These are phyloP conservation scores for Domatiomyces globalis DNA, from an alignment of 2,329 filamentous ascomycete genomes.

Conservation along the genomic window DNA sequence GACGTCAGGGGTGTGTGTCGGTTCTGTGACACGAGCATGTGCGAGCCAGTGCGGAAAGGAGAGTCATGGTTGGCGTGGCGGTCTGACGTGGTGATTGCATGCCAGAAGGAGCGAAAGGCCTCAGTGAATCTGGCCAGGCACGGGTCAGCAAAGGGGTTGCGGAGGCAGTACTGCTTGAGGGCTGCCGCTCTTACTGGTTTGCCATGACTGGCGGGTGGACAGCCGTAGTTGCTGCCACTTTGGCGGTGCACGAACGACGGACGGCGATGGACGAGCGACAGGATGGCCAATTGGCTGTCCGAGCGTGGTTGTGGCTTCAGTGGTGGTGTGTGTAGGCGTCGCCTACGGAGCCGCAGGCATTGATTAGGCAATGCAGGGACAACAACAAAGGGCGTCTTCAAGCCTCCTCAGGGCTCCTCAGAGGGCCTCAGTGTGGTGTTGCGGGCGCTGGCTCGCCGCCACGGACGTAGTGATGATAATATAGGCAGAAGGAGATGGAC, in stretches of 20 bases:
- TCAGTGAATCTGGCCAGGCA: constrained; percentile 12
- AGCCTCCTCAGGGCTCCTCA: background rate
- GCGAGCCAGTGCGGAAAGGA: constrained; percentile 77
- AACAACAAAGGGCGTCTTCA: background rate
- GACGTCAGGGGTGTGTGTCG: constrained; percentile 72
- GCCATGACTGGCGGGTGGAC: constrained; percentile 15
- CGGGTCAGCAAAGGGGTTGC: constrained; percentile 1
- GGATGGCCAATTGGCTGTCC: background rate
- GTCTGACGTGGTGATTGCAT: constrained; percentile 65
- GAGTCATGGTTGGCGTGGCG: constrained; percentile 89
- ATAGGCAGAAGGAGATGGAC: background rate
- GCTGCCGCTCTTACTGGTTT: constrained; percentile 11
- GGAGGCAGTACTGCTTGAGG: background rate
- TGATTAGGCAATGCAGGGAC: background rate
- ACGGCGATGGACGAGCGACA: background rate
- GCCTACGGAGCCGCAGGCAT: background rate
- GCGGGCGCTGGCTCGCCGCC: background rate
- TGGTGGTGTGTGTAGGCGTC: background rate
- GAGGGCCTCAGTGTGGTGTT: background rate
- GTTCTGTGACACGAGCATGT: constrained; percentile 74
- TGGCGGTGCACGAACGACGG: constrained; percentile 4
- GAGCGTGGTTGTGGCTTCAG: background rate
- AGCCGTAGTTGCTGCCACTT: constrained; percentile 14
- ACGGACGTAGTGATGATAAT: background rate
- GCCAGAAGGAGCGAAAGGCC: constrained; percentile 85